Base-by-base conservation (phyloP, 257 asterid species). In the Leptodermis oblonga region DNA sequence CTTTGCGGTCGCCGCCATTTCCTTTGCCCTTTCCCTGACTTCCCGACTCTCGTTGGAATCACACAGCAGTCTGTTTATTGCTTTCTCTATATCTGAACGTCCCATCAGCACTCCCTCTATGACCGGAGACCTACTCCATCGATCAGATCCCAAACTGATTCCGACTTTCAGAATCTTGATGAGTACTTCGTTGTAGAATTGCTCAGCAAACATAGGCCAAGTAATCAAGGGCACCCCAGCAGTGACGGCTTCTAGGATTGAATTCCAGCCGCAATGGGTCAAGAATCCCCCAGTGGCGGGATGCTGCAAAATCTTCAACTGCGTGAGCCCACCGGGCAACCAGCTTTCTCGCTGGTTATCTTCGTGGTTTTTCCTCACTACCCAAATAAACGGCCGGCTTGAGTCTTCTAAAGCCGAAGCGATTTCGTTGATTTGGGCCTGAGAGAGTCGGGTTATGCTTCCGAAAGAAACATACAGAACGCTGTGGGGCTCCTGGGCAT, bases 241-340 rank as follows among this genome's bases (percentile, higher is more conserved):
- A 4, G 68, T 62, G 1, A 79, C 22, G 15, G 74, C 75, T 70
- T 80, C 81, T 3, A 76, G 54, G 1, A 12, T 52, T 14, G 81
- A 80, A 15, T 76, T 80, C 84, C 84, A 80, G 11, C 81, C 81
- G 28, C 84, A 80, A 10, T 76, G 79, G 12, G 75, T 80, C 75
- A 80, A 17, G 65, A 80, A 80, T 3, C 67, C 81, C 18, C 84
- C 75, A 0, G 55, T 37, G 0, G 81, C 56, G 7, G 71, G 67
- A 46, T 80, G 81, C 26, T 71, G 30, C 31, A 80, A 42, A 39
- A 80, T 80, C 59, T 0, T 18, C 31, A 76, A 7, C 31, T 80
- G 77, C 1, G 81, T n/a, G 81, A 3, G 74, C 81, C 84, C 81
- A 76, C 1, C 37, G 1, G 76, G 83, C 41, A 76, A n/a, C 75